Percentiles rank a stretch among this genome's conserved stretches.
Evolutionary conservation across 129 eudicot species (phyloP).

Genomic region (Flaveria linearis): DNA sequence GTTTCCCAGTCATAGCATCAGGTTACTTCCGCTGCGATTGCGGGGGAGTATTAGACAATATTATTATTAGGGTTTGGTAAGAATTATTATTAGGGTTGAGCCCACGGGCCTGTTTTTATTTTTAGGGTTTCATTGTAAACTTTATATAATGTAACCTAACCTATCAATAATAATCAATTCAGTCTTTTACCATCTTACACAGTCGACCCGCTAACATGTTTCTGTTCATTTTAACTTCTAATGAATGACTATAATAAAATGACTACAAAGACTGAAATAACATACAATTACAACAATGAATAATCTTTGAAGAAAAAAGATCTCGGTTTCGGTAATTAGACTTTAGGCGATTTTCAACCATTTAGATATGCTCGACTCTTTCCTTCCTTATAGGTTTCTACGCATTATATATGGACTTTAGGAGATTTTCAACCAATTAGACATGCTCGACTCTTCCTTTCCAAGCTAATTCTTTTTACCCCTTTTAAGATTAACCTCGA

Average conservation of each 20-base stretch:
- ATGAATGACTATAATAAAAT: neutral
- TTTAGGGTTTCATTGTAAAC: too few species aligned
- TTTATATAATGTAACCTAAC: too few species aligned
- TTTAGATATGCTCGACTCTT: too few species aligned
- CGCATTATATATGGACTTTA: neutral
- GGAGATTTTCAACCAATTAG: neutral
- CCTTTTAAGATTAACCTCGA: neutral
- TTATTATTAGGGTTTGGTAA: too few species aligned
- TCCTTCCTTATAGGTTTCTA: neutral
- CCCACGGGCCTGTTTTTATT: too few species aligned
- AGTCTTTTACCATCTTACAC: too few species aligned
- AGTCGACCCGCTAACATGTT: neutral
- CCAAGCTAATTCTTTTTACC: neutral
- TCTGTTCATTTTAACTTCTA: neutral
- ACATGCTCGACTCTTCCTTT: neutral
- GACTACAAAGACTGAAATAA: neutral
- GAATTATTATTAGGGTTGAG: too few species aligned
- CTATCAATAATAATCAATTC: too few species aligned
- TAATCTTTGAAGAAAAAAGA: neutral
- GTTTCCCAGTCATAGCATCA: too few species aligned
- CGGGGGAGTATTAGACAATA: too few species aligned
- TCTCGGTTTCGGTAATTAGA: neutral
- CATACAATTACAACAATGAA: neutral
- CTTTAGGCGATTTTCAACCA: neutral
- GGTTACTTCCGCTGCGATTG: too few species aligned